These are phyloP conservation scores for Cyclotella choctawhatcheeana DNA, from an alignment of 108 stramenopile genomes.

Conservation along the genomic window DNA sequence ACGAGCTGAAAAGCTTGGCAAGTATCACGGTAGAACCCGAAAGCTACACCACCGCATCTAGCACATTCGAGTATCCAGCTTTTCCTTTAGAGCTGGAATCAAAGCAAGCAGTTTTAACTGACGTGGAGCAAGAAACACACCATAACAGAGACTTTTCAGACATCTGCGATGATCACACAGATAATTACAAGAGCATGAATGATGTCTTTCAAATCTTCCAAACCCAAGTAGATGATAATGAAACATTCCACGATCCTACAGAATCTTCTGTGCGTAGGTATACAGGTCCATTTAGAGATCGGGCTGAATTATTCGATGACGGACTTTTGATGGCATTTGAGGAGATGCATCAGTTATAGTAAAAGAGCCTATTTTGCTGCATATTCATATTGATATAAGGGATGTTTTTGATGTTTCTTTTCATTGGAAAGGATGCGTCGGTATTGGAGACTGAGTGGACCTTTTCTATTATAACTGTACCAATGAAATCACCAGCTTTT, in stretches of 20 bases:
- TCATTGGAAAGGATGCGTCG: too few species aligned
- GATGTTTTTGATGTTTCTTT: too few species aligned
- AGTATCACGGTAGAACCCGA: conserved; percentile 9
- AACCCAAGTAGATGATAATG: background rate
- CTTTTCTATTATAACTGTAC: too few species aligned
- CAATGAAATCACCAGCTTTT: too few species aligned
- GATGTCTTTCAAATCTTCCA: conserved; percentile 24
- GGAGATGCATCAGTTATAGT: conserved; percentile 14
- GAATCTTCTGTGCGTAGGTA: too few species aligned
- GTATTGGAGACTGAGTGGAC: too few species aligned
- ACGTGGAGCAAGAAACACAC: too few species aligned
- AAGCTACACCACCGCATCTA: background rate
- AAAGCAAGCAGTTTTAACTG: background rate
- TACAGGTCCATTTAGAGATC: too few species aligned
- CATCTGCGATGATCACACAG: background rate
- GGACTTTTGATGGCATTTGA: conserved; percentile 19
- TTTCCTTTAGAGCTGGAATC: background rate
- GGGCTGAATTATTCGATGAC: conserved; percentile 10
- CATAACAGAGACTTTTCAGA: too few species aligned
- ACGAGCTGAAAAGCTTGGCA: conserved; percentile 2
- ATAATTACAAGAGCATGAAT: background rate
- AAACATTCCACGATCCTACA: too few species aligned
- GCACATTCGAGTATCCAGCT: background rate
- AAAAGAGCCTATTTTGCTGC: too few species aligned
- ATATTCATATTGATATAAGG: background rate